Evolutionary conservation across 2,329 filamentous ascomycete species (phyloP), one percentile per base, ranked within the genome.

Genomic region (Hymenoscyphus infarciens): DNA sequence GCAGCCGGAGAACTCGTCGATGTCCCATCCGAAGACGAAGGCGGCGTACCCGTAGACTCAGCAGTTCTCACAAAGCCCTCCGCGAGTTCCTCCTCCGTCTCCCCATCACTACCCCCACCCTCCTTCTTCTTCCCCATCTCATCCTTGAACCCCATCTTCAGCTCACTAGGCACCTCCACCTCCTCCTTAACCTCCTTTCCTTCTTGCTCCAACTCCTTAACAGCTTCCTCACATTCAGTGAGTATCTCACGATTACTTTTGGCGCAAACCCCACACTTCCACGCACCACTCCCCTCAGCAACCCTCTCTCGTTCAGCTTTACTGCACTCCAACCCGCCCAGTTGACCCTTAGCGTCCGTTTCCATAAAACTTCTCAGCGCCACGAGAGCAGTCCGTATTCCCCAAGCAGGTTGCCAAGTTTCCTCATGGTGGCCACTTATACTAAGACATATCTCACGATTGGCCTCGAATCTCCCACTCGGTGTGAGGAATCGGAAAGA

Each of bases 351-450:
- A 8, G 90, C 87, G 69, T 94, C 91, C 2, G 89, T 93, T 75
- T 96, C 92, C 92, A 99, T 98, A 76, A 97, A 97, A 69, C 86
- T 89, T 61, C 95, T 80, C 57, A 98, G 85, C 38, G 86, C 86
- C 52, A 87, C 84, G 6, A 99, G 79, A 16, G 95, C 94, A 3
- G 95, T 98, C 64, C 95, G 84, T 10, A 99, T 89, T 0, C 95
- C 95, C 95, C 95, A 99, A 0, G 95, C 95, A 0, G 95, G 95
- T 82, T 97, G 94, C 95, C 95, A 99, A 16, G 91, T 96, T 79
- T 98, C 95, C 76, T 98, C 95, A 77, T 99, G 95, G 77, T 97
- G 94, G 1, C 93, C 94, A 59, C 87, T 91, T 72, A 98, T 99
- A 71, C 87, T 91, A 16, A 99, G 85, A 74, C 95, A 99, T 70